Percentiles rank a stretch among this genome's conserved stretches.
These are phyloP conservation scores for Zasmidium angulare DNA, from an alignment of 2,329 filamentous ascomycete species.

Conservation along the genomic window DNA sequence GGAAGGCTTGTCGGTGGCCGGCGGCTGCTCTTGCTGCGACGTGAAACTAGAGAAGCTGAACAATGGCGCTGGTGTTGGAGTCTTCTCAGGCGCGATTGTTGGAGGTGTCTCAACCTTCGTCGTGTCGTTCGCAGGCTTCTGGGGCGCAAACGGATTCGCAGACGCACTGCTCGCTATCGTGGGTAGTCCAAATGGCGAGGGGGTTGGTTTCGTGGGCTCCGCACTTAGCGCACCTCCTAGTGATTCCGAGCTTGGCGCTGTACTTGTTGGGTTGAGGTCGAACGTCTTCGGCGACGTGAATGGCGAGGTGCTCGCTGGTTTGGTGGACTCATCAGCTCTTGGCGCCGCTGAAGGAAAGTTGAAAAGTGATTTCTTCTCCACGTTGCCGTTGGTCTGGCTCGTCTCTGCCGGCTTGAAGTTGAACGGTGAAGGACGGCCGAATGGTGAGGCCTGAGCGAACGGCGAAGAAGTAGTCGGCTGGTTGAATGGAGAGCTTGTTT, in stretches of 20 bases:
- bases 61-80: not conserved
- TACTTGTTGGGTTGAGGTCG: not conserved
- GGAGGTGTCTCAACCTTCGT: too few species aligned
- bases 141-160: not conserved
- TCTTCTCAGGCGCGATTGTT: not conserved
- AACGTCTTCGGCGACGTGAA: not conserved
- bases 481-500: conserved; percentile 9
- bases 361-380: not conserved
- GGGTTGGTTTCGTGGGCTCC: not conserved
- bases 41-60: not conserved
- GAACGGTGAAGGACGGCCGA: conserved; percentile 3
- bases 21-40: not conserved
- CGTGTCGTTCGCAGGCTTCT: not conserved
- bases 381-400: not conserved
- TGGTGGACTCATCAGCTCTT: not conserved
- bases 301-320: not conserved
- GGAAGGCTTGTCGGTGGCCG: not conserved
- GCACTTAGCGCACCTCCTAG: not conserved
- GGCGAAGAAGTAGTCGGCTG: conserved; percentile 11
- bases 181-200: conserved; percentile 2
- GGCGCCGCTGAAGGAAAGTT: not conserved
- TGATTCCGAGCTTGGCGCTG: not conserved
- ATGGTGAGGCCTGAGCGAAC: conserved; percentile 7
- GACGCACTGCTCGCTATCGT: not conserved
- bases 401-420: conserved; percentile 4